Conservation (phyloP, 805 yeast genomes). For the Ogataea nonfermentans region DNA sequence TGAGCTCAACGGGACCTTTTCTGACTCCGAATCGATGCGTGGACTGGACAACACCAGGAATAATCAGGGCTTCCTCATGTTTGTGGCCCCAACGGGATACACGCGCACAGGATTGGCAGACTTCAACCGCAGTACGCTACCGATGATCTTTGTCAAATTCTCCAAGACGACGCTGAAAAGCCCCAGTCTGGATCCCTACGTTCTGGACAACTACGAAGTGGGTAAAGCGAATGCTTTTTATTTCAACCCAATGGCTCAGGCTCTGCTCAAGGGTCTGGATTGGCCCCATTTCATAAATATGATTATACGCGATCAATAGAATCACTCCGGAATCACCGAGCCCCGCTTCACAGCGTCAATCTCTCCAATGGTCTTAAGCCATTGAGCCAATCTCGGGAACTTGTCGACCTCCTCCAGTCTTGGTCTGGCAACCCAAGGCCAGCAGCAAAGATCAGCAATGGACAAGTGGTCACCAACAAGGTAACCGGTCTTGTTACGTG, state of each 20-base stretch:
- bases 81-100: slow-evolving; percentile 46
- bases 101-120: slow-evolving; percentile 47
- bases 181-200: slow-evolving; percentile 30
- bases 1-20: slow-evolving; percentile 53
- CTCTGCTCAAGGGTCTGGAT: slow-evolving; percentile 36
- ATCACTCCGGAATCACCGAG: slow-evolving; percentile 12
- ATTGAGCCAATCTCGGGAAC: slow-evolving; percentile 41
- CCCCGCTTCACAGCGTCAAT: slow-evolving; percentile 39
- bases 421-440: slow-evolving; percentile 42
- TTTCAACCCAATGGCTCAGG: slow-evolving; percentile 38
- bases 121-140: slow-evolving; percentile 44
- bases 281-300: slow-evolving; percentile 28
- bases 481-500: slow-evolving; percentile 47
- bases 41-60: neutral
- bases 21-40: slow-evolving; percentile 24
- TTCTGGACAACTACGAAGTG: slow-evolving; percentile 37
- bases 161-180: slow-evolving; percentile 31
- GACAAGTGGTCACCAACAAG: slow-evolving; percentile 59
- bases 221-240: slow-evolving; percentile 38
- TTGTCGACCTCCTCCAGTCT: slow-evolving; percentile 34
- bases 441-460: slow-evolving; percentile 55
- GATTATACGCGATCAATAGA: slow-evolving; percentile 8
- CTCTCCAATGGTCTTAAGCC: slow-evolving; percentile 37
- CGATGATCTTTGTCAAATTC: slow-evolving; percentile 44
- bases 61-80: slow-evolving; percentile 35